phyloP scores from a whole-genome alignment of 1,139 yeast genomes.

The Yamadazyma atmosphaerica region DNA sequence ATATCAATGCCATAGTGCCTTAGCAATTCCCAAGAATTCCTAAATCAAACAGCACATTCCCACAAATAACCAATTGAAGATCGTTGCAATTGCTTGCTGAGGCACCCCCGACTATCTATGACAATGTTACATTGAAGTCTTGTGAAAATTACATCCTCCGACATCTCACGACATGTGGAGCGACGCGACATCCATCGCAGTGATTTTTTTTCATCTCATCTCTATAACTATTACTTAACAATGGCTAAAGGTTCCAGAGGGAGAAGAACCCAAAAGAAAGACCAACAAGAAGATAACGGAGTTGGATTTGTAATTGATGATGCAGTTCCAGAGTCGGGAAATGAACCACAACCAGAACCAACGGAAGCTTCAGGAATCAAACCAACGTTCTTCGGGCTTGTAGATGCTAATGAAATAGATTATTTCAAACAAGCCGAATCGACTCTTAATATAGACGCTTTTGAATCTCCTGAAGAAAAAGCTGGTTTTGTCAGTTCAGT shows the following conservation, averaged over 20 bases:
- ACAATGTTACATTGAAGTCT: too few relatives aligned
- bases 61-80: too few relatives aligned
- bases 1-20: too few relatives aligned
- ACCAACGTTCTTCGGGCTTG: constrained; percentile 74
- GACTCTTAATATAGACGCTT: constrained; percentile 77
- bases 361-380: constrained; percentile 11
- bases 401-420: constrained; percentile 80
- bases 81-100: too few relatives aligned
- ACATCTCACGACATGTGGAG: not conserved
- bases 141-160: not conserved
- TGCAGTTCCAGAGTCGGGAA: constrained; percentile 8
- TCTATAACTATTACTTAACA: not conserved
- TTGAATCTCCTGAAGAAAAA: constrained; percentile 73
- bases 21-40: too few relatives aligned
- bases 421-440: constrained; percentile 93
- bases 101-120: too few relatives aligned
- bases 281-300: constrained; percentile 15
- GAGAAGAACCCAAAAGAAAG: constrained; percentile 58
- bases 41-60: too few relatives aligned
- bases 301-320: constrained; percentile 17
- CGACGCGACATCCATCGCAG: not conserved
- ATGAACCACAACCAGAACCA: constrained; percentile 1
- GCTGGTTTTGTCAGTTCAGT: constrained; percentile 72
- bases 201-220: not conserved
- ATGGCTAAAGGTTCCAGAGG: constrained; percentile 52